Base-by-base conservation (phyloP, 257 asterid species). In the Solanum medicagineum region DNA sequence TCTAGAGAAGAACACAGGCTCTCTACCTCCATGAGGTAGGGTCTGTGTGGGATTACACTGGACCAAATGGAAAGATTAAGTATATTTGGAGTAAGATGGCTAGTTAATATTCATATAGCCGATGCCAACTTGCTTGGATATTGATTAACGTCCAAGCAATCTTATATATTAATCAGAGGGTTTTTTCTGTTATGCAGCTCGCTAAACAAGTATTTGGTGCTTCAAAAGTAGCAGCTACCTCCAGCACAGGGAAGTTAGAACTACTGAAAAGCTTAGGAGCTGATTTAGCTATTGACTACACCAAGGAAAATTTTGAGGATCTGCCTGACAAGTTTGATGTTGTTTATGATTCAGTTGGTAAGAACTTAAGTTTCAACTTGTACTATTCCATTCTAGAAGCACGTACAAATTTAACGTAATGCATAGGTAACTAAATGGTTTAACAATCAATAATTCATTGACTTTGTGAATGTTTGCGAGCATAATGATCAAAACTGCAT, bases 131-230 rank as follows among this genome's bases (percentile, higher is more conserved):
- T 29, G 36, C 36, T 32, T 32, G 36, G 36, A 32, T 32, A 3
- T 32, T 3, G 36, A 32, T 32, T 32, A 32, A 32, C 36, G 36
- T 32, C 36, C 36, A 32, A 32, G 36, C 36, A 32, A 32, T 32
- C 36, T 32, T 32, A 36, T 36, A 36, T 36, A 36, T 36, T 36
- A 36, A 36, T 36, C 42, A 0, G 42, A 36, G 42, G 42, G 40
- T 17, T 66, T 80, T 84, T n/a, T 24, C 81, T 36, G 54, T 60
- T 62, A 17, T 45, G 88, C 91, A 96, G 99, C 87, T 96, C 12
- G 99, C 97, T 11, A 96, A 96, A 86, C 94, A 96, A 14, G 98
- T 93, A 29, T 94, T 93, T 87, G 98, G 98, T 13, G 98, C 98
- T 81, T 96, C 99, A 16, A 93, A 91, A 89, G 91, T 93, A 6